Conservation (phyloP, 2,329 filamentous ascomycete species). For the Paraphoma chrysanthemicola region DNA sequence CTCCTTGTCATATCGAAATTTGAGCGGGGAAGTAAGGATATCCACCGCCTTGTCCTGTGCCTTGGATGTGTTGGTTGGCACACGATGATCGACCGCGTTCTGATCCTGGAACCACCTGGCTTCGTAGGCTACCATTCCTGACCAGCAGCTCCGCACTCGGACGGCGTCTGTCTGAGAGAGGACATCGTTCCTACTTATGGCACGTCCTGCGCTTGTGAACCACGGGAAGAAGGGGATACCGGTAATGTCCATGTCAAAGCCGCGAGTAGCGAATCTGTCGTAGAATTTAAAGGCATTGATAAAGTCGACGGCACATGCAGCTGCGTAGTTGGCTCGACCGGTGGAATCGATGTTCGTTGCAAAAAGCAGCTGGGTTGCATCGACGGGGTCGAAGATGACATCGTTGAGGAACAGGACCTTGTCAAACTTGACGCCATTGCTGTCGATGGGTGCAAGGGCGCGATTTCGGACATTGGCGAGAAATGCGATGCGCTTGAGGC, state of each 20-base stretch:
- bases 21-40: slow-evolving; percentile 46
- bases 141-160: slow-evolving; percentile 77
- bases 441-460: slow-evolving; percentile 69
- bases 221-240: slow-evolving; percentile 73
- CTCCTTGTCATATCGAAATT: slow-evolving; percentile 52
- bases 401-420: slow-evolving; percentile 71
- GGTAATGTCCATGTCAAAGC: slow-evolving; percentile 68
- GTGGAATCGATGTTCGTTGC: slow-evolving; percentile 62
- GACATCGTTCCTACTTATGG: slow-evolving; percentile 66
- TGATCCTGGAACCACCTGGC: slow-evolving; percentile 64
- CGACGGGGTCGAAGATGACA: slow-evolving; percentile 66
- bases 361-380: slow-evolving; percentile 69
- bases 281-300: slow-evolving; percentile 73
- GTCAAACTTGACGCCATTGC: slow-evolving; percentile 62
- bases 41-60: not conserved
- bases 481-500: slow-evolving; percentile 77
- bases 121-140: slow-evolving; percentile 75
- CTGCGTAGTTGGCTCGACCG: slow-evolving; percentile 65
- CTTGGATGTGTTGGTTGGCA: not conserved
- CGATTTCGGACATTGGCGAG: slow-evolving; percentile 76
- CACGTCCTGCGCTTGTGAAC: slow-evolving; percentile 63
- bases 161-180: slow-evolving; percentile 68
- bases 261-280: slow-evolving; percentile 75
- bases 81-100: slow-evolving; percentile 3
- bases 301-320: slow-evolving; percentile 76